These are phyloP conservation scores for Podospora comata DNA, from an alignment of 495 filamentous ascomycete species.

Conservation along the genomic window DNA sequence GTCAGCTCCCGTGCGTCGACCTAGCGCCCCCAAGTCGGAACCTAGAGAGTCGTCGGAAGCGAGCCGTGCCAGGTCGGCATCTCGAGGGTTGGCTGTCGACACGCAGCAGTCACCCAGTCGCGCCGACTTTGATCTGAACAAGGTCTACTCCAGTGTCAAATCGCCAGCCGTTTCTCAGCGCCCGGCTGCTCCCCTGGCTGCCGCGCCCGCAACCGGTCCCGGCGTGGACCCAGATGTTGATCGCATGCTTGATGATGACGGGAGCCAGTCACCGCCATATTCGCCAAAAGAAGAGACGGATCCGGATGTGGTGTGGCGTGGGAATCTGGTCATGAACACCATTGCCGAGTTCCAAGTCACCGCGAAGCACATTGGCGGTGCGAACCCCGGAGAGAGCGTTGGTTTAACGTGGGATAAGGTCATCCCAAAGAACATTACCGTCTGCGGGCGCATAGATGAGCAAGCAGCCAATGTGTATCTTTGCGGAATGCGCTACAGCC, in stretches of 20 bases:
- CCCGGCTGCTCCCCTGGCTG: constrained; percentile 46
- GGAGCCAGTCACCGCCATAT: constrained; percentile 80
- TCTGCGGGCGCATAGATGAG: constrained; percentile 81
- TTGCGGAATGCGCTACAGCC: constrained; percentile 70
- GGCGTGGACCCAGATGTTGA: constrained; percentile 84
- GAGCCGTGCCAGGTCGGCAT: constrained; percentile 22
- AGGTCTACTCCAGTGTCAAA: constrained; percentile 65
- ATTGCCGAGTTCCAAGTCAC: constrained; percentile 68
- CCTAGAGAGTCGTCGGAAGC: constrained; percentile 14
- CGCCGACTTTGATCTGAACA: constrained; percentile 65
- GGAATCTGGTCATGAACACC: constrained; percentile 70
- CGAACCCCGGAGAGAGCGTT: constrained; percentile 59
- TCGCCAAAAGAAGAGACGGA: constrained; percentile 54
- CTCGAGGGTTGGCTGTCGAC: constrained; percentile 45
- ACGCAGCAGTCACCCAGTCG: constrained; percentile 47
- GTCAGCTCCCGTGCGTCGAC: constrained; percentile 38
- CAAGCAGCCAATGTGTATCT: constrained; percentile 84
- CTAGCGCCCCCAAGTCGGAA: constrained; percentile 30
- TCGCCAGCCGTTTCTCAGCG: constrained; percentile 51
- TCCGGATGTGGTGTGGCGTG: constrained; percentile 76
- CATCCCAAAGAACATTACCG: constrained; percentile 61
- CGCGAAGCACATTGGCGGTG: constrained; percentile 83
- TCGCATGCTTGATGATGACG: constrained; percentile 71
- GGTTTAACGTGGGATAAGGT: constrained; percentile 65
- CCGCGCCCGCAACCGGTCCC: constrained; percentile 47